phyloP scores from a whole-genome alignment of 208 protist species.

The Tritrichomonas musculus region DNA sequence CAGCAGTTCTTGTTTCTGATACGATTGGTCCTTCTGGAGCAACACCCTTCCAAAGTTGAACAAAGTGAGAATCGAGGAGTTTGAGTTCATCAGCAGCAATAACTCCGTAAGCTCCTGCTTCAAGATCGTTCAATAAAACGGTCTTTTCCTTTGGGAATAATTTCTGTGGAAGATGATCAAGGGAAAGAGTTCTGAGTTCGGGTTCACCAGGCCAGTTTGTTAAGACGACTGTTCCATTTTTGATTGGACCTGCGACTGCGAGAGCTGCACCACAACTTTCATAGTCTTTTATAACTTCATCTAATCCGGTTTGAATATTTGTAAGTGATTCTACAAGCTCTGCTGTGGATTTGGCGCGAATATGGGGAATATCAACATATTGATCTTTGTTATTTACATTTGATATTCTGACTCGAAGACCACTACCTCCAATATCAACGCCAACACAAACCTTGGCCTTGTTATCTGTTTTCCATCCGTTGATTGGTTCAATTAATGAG shows the following conservation, averaged over 20 bases:
- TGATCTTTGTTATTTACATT: not conserved
- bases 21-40: not conserved
- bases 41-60: not conserved
- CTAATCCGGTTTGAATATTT: not conserved
- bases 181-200: not conserved
- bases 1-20: not conserved
- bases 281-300: not conserved
- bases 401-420: not conserved
- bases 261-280: not conserved
- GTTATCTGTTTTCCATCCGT: not conserved
- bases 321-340: not conserved
- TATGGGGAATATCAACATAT: not conserved
- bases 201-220: not conserved
- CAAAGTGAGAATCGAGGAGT: not conserved
- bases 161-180: not conserved
- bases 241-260: conserved; percentile 21
- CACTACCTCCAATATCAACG: not conserved
- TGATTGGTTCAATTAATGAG: not conserved
- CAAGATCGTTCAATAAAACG: not conserved
- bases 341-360: not conserved
- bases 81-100: not conserved
- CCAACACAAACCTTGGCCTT: not conserved
- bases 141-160: not conserved
- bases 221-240: not conserved
- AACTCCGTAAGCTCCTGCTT: conserved; percentile 17